A percentile compares a stretch with the other conserved stretches of the same genome.
These are phyloP conservation scores for Trichoderma brevicompactum DNA, from an alignment of 2,329 filamentous ascomycete genomes.

Conservation along the genomic window DNA sequence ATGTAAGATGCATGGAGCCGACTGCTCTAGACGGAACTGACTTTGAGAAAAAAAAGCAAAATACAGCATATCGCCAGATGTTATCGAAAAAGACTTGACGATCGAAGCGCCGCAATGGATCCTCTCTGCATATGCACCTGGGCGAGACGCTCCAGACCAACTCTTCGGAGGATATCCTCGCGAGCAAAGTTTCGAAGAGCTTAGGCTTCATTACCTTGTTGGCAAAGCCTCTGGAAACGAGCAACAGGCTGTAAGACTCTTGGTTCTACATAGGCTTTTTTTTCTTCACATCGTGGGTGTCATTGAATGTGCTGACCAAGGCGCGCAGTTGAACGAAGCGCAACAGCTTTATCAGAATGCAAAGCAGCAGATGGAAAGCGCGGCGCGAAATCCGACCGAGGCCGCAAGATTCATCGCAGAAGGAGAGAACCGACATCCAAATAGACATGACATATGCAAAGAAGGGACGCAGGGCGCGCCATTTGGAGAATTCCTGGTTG, in stretches of 20 bases:
- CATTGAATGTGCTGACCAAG: background rate
- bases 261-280: constrained; percentile 19
- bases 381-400: constrained; percentile 69
- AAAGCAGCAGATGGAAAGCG: constrained; percentile 72
- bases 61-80: constrained; percentile 60
- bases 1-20: constrained; percentile 29
- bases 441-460: constrained; percentile 68
- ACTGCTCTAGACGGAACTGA: constrained; percentile 18
- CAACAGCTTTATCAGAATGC: constrained; percentile 66
- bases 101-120: constrained; percentile 81
- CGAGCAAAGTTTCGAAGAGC: constrained; percentile 88
- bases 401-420: constrained; percentile 72
- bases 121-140: constrained; percentile 83
- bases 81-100: constrained; percentile 69
- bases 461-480: constrained; percentile 50
- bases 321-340: constrained; percentile 60
- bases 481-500: constrained; percentile 51
- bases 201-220: constrained; percentile 72
- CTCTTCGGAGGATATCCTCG: constrained; percentile 78
- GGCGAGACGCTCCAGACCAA: constrained; percentile 75
- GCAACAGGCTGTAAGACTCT: constrained; percentile 52
- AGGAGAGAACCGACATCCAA: constrained; percentile 72
- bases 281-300: background rate
- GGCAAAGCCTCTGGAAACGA: constrained; percentile 64
- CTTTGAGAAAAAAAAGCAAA: constrained; percentile 40